Conservation (phyloP, 2,329 filamentous ascomycete genomes). For the Penicillium sp. region DNA sequence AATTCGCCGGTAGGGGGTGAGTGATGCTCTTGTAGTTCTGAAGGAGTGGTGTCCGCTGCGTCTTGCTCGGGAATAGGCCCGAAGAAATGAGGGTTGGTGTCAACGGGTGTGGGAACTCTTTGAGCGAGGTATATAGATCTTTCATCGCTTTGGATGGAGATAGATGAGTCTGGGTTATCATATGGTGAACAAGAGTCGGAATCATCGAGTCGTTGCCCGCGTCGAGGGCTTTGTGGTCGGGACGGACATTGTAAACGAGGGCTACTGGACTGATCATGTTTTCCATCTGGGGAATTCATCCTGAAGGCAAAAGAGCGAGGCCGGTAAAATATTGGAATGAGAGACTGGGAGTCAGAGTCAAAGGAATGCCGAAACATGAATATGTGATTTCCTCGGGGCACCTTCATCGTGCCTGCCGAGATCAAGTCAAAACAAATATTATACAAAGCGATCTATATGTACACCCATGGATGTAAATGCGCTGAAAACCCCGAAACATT, state of each 20-base stretch:
- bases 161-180: constrained; percentile 19
- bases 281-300: constrained; percentile 8
- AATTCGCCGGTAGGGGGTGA: not conserved
- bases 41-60: constrained; percentile 26
- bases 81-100: constrained; percentile 14
- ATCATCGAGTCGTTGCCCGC: not conserved
- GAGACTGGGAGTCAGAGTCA: not conserved
- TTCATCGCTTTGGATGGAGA: constrained; percentile 35
- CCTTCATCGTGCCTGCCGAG: constrained; percentile 22
- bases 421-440: constrained; percentile 18
- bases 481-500: constrained; percentile 13
- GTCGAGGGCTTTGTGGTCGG: constrained; percentile 7
- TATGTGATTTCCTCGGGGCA: not conserved
- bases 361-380: not conserved
- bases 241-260: not conserved
- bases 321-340: not conserved
- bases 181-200: constrained; percentile 10
- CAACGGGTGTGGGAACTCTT: constrained; percentile 29
- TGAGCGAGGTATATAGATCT: constrained; percentile 40
- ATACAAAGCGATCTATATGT: constrained; percentile 25
- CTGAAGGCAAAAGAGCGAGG: constrained; percentile 9
- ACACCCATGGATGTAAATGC: constrained; percentile 17
- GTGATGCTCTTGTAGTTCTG: constrained; percentile 6
- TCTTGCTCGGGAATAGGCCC: constrained; percentile 22
- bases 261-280: constrained; percentile 4